phyloP scores from a whole-genome alignment of 2,329 filamentous ascomycete species.

The Fonsecaea erecta region DNA sequence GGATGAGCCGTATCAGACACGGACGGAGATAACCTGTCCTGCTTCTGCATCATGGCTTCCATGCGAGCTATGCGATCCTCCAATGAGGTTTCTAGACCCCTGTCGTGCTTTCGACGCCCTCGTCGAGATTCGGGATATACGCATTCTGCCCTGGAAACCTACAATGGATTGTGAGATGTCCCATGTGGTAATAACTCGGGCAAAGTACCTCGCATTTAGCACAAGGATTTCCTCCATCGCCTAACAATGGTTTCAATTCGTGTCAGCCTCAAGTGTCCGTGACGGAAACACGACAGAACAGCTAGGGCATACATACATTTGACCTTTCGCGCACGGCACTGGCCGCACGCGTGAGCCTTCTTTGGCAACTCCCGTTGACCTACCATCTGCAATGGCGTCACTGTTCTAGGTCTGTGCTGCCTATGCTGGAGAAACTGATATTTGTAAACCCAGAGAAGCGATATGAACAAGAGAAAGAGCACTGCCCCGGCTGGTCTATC shows the following conservation, averaged over 20 bases:
- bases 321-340: slow-evolving; percentile 3
- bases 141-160: slow-evolving; percentile 1
- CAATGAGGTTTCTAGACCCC: neutral
- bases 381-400: neutral
- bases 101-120: neutral
- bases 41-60: slow-evolving; percentile 4
- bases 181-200: neutral
- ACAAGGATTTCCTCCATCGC: neutral
- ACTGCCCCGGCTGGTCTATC: too few relatives aligned
- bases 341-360: slow-evolving; percentile 5
- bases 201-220: neutral
- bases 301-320: slow-evolving; percentile 1
- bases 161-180: neutral
- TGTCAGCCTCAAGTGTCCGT: neutral
- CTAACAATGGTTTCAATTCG: neutral
- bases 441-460: neutral
- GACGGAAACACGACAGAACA: neutral
- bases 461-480: too few relatives aligned
- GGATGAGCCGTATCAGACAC: neutral
- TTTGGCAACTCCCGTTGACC: slow-evolving; percentile 1
- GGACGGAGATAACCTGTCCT: neutral
- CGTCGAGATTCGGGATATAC: slow-evolving; percentile 5
- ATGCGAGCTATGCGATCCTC: slow-evolving; percentile 4
- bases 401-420: neutral
- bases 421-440: neutral